A percentile compares a stretch with the other conserved stretches of the same genome.
These are phyloP conservation scores for Globisporangium sylvaticum DNA, from an alignment of 352 stramenopile species.

Conservation along the genomic window DNA sequence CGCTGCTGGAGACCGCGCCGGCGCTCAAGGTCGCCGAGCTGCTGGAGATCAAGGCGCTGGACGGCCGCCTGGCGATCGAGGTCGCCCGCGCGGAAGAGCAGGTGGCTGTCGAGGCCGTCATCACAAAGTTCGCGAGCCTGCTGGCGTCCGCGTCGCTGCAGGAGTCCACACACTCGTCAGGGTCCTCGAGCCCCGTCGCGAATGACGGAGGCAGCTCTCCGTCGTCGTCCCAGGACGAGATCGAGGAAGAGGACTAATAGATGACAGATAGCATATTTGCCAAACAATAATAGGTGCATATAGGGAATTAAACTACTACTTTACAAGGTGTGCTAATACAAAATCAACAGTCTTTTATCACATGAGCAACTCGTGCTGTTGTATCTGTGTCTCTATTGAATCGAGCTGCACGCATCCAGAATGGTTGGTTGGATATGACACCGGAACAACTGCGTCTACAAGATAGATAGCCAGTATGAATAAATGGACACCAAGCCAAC, in stretches of 20 bases:
- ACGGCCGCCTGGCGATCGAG: conserved; percentile 61
- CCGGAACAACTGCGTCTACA: too few relatives aligned
- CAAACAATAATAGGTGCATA: not conserved
- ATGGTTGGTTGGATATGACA: too few relatives aligned
- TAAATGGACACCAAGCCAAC: too few relatives aligned
- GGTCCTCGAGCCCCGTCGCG: not conserved
- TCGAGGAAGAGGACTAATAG: conserved; percentile 3
- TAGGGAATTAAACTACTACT: not conserved
- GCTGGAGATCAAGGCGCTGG: conserved; percentile 45
- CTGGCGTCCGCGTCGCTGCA: conserved; percentile 7
- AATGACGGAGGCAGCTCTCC: not conserved
- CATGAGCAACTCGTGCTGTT: too few relatives aligned
- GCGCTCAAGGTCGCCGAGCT: conserved; percentile 36
- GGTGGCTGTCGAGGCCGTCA: conserved; percentile 57
- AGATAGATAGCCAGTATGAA: too few relatives aligned
- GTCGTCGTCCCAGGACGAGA: not conserved
- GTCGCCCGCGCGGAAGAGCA: conserved; percentile 70
- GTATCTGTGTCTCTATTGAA: too few relatives aligned
- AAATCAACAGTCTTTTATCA: not conserved
- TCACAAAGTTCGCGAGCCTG: conserved; percentile 36
- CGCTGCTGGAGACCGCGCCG: conserved; percentile 44
- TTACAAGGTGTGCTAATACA: not conserved
- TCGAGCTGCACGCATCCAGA: too few relatives aligned
- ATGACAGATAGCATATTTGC: not conserved
- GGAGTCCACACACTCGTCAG: not conserved